Base-by-base conservation (phyloP, 2,329 filamentous ascomycete genomes). In the Scedosporium boydii region DNA sequence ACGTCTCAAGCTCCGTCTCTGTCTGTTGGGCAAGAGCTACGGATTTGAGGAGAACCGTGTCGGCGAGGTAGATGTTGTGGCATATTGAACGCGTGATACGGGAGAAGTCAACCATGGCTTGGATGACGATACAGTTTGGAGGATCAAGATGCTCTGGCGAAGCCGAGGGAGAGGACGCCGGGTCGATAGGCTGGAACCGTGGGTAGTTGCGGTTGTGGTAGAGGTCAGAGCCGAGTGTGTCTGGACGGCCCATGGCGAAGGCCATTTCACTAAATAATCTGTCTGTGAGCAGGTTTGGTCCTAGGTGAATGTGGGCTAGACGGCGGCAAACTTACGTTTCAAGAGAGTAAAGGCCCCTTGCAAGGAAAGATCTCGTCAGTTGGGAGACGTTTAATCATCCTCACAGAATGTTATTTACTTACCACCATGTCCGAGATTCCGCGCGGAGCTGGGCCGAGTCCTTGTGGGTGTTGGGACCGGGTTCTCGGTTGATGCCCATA, bases 391-490 rank as follows among this genome's bases (percentile, higher is more conserved):
- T 34, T 7, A 34, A 9, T 9, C 9, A 34, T 3, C 29, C 7
- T 34, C 2, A 7, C 6, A 34, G 29, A 34, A 34, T 34, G 29
- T 34, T 10, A 34, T 34, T 34, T 6, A 68, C 74, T 69, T 65
- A 77, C 77, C 77, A 80, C 77, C 77, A 79, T 1, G 77, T 79
- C 59, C 74, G 73, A 3, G 76, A 75, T 60, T 78, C 77, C 61
- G 73, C 72, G 55, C 65, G 68, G 2, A 70, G 57, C 18, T 68
- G 70, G n/a, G 73, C 70, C 6, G 72, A 66, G 14, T 72, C 67
- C 38, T 74, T 72, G 41, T 72, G 73, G 9, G 69, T 53, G 23
- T 53, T 53, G 7, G 63, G 63, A 14, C 63, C 63, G 2, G 74
- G 73, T 14, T 78, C 72, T 7, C 78, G 72, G 60, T 81, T 81